Conservation (phyloP, 257 asterid species). For the Solanum okadae region DNA sequence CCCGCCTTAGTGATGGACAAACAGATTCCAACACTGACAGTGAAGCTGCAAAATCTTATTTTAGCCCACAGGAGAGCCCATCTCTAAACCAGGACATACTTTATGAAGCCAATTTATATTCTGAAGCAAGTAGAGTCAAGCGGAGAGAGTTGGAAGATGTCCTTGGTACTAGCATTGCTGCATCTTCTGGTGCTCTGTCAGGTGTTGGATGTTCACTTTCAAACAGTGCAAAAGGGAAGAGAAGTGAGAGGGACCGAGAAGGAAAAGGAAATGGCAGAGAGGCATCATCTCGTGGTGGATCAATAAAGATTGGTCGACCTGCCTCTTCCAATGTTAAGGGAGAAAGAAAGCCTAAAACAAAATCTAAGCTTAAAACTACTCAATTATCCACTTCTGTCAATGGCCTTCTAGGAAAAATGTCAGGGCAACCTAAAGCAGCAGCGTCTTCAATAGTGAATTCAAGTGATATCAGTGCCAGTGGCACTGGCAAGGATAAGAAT, state of each 20-base stretch:
- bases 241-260: slow-evolving; percentile 76
- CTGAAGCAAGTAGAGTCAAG: slow-evolving; percentile 52
- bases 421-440: slow-evolving; percentile 47
- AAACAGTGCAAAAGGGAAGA: slow-evolving; percentile 74
- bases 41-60: slow-evolving; percentile 42
- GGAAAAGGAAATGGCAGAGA: slow-evolving; percentile 75
- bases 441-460: slow-evolving; percentile 33
- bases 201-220: slow-evolving; percentile 59
- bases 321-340: slow-evolving; percentile 50
- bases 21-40: slow-evolving; percentile 38
- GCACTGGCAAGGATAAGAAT: slow-evolving; percentile 29
- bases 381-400: slow-evolving; percentile 65
- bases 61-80: slow-evolving; percentile 66
- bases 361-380: slow-evolving; percentile 71
- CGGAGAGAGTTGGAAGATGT: slow-evolving; percentile 69
- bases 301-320: slow-evolving; percentile 53
- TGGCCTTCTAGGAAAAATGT: slow-evolving; percentile 59
- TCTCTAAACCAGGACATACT: slow-evolving; percentile 42
- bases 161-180: slow-evolving; percentile 39
- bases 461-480: slow-evolving; percentile 36
- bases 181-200: slow-evolving; percentile 14
- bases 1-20: slow-evolving; percentile 40
- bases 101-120: slow-evolving; percentile 44
- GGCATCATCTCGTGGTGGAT: slow-evolving; percentile 50
- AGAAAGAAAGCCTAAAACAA: slow-evolving; percentile 74